Evolutionary conservation across 1,139 yeast species (phyloP).

Genomic region (Yamadazyma diospyri): DNA sequence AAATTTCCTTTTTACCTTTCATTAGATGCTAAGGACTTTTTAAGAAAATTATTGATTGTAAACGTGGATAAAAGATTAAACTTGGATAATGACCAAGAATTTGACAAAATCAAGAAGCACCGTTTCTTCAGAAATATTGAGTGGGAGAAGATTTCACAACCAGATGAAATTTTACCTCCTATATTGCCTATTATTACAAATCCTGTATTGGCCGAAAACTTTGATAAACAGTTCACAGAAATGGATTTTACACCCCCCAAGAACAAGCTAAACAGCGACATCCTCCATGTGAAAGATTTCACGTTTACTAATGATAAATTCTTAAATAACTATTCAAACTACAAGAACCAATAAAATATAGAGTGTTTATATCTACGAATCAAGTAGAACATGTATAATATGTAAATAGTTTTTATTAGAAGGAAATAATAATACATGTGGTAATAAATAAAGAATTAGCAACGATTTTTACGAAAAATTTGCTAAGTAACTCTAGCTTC

Average conservation of each 20-base stretch:
- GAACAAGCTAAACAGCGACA: constrained; percentile 20
- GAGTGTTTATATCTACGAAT: not conserved
- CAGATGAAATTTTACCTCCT: constrained; percentile 57
- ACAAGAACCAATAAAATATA: constrained; percentile 3
- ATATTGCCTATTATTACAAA: constrained; percentile 83
- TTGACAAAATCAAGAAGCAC: constrained; percentile 57
- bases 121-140: constrained; percentile 75
- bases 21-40: constrained; percentile 78
- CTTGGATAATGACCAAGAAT: constrained; percentile 47
- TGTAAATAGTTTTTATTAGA: constrained; percentile 2
- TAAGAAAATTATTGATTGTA: constrained; percentile 68
- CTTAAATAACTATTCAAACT: constrained; percentile 17
- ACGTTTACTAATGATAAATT: constrained; percentile 43
- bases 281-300: constrained; percentile 42
- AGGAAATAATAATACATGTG: constrained; percentile 6
- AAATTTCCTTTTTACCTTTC: constrained; percentile 81
- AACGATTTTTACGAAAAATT: constrained; percentile 9
- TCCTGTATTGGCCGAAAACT: constrained; percentile 86
- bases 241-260: constrained; percentile 51
- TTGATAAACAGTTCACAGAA: constrained; percentile 84
- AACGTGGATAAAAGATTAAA: constrained; percentile 75
- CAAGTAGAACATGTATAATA: not conserved
- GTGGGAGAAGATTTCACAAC: constrained; percentile 64
- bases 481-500: constrained; percentile 4
- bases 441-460: constrained; percentile 11